These are phyloP conservation scores for Bathelium albidoporum DNA, from an alignment of 495 filamentous ascomycete genomes.

Conservation along the genomic window DNA sequence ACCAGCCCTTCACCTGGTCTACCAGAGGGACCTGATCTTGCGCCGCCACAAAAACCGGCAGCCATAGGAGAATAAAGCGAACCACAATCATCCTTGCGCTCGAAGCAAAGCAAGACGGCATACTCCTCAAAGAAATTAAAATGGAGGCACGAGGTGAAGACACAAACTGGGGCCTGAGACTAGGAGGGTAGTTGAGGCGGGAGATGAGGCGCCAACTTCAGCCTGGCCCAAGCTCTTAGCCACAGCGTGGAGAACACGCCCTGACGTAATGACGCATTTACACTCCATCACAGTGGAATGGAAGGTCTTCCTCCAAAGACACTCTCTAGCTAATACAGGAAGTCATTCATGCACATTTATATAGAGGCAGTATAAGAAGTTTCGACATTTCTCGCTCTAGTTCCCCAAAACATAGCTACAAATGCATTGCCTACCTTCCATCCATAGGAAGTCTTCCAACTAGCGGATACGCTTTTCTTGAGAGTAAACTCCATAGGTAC, in stretches of 20 bases:
- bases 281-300: no score
- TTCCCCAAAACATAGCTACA: no score
- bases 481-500: no score
- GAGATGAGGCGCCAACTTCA: slow-evolving; percentile 1
- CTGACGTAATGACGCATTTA: not conserved
- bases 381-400: no score
- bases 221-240: slow-evolving; percentile 2
- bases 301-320: no score
- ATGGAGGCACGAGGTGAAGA: not conserved
- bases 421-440: no score
- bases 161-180: not conserved
- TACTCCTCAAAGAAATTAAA: not conserved
- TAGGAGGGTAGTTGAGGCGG: not conserved
- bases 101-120: not conserved
- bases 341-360: no score
- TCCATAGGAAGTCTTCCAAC: no score
- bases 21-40: slow-evolving; percentile 64
- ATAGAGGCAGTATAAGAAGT: no score
- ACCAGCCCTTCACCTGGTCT: slow-evolving; percentile 56
- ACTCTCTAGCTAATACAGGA: no score
- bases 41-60: slow-evolving; percentile 61
- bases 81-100: not conserved
- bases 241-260: not conserved
- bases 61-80: slow-evolving; percentile 41
- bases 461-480: no score